Evolutionary conservation across 495 filamentous ascomycete species (phyloP), one percentile per base, ranked within the genome.

Genomic region (Hypoxylon trugodes): DNA sequence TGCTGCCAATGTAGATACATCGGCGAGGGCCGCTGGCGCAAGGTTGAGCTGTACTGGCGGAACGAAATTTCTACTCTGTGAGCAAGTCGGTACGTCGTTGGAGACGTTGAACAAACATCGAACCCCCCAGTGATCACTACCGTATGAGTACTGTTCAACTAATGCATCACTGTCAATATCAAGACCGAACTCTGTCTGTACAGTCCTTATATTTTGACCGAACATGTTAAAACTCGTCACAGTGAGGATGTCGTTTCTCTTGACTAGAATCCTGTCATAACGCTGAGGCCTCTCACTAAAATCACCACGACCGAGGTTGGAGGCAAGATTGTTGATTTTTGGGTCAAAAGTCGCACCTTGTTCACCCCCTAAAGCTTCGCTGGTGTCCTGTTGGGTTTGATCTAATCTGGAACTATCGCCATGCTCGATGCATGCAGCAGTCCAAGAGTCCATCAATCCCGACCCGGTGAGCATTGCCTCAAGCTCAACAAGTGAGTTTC

Each of bases 321-420:
- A 76, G 2, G 84, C 82, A 6, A 84, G 72, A 16, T 68, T 70
- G 54, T 87, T 88, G 1, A 68, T 64, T 0, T 52, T 69, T 4
- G 84, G 83, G 51, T 87, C 79, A 61, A 81, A 88, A 0, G 85
- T 88, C 0, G 82, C 80, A 4, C 83, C 83, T 43, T 82, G 74
- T 62, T 86, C 85, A 5, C 83, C 85, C 15, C 79, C 75, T 33
- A 72, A 71, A 1, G 75, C 26, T 36, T 66, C 61, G 6, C 46
- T 33, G 21, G 18, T 19, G 21, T 56, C 43, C 10, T 33, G 59
- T 26, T 58, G 66, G 3, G 65, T 61, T n/a, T 43, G 51, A 13
- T 58, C 45, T 5, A 50, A 47, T 25, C 74, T 65, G 12, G 65
- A 68, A 22, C 61, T 50, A 33, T 73, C 68, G 19, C 73, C 67